Conservation (phyloP, 78 protist species). For the Paratrimastix pyriformis region DNA sequence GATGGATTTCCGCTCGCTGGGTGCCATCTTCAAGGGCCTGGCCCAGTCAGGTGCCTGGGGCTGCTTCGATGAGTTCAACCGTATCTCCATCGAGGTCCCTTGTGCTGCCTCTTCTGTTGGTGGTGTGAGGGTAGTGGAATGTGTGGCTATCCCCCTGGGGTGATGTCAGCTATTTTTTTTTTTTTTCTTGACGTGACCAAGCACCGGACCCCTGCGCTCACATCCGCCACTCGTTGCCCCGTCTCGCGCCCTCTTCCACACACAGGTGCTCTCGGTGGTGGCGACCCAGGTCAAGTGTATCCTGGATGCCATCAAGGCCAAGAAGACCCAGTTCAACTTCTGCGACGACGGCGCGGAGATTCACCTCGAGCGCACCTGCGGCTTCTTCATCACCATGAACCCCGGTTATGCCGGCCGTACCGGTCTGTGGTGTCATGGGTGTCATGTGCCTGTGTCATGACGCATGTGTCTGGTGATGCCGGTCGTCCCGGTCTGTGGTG, state of each 20-base stretch:
- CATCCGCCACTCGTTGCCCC: too few relatives aligned
- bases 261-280: constrained; percentile 78
- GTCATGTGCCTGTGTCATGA: not conserved
- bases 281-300: constrained; percentile 66
- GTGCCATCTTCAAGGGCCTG: constrained; percentile 74
- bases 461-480: not conserved
- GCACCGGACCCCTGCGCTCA: not conserved
- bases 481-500: not conserved
- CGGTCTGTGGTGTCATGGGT: not conserved
- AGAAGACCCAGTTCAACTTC: constrained; percentile 9
- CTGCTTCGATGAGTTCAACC: constrained; percentile 89
- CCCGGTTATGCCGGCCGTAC: constrained; percentile 85
- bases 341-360: constrained; percentile 40
- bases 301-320: constrained; percentile 45
- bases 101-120: too few relatives aligned
- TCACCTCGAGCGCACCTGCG: constrained; percentile 31
- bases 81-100: constrained; percentile 51
- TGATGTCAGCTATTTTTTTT: too few relatives aligned
- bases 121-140: too few relatives aligned
- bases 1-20: constrained; percentile 54
- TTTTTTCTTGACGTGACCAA: not conserved
- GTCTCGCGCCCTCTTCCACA: not conserved
- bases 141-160: too few relatives aligned
- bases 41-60: constrained; percentile 83
- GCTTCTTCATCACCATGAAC: constrained; percentile 60